A percentile compares a stretch with the other conserved stretches of the same genome.
These are phyloP conservation scores for Ophiorrhiza pumila DNA, from an alignment of 257 asterid genomes.

Conservation along the genomic window DNA sequence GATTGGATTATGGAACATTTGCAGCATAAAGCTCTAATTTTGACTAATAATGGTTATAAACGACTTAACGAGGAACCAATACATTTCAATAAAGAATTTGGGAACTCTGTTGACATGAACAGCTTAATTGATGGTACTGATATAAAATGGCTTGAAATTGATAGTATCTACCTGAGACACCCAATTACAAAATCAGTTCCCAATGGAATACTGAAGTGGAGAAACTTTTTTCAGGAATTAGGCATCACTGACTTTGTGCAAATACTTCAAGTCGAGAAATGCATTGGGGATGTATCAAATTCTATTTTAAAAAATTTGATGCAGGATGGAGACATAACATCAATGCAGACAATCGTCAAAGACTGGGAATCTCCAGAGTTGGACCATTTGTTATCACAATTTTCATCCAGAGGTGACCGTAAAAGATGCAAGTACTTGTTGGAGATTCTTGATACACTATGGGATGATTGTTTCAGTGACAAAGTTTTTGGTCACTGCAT, in stretches of 20 bases:
- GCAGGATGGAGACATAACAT: slow-evolving; percentile 28
- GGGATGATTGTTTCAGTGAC: slow-evolving; percentile 74
- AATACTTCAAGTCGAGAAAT: slow-evolving; percentile 56
- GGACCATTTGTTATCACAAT: slow-evolving; percentile 43
- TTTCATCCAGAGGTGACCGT: slow-evolving; percentile 47
- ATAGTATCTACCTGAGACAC: slow-evolving; percentile 57
- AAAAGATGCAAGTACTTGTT: slow-evolving; percentile 62
- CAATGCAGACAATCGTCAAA: slow-evolving; percentile 36
- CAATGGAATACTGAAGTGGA: slow-evolving; percentile 75
- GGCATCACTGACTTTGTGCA: slow-evolving; percentile 86
- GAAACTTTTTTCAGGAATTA: slow-evolving; percentile 67
- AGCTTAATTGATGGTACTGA: slow-evolving; percentile 53
- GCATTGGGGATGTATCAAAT: slow-evolving; percentile 39
- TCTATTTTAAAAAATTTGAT: slow-evolving; percentile 31
- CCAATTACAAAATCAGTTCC: slow-evolving; percentile 59
- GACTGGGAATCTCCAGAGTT: slow-evolving; percentile 87
- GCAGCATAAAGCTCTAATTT: slow-evolving; percentile 52
- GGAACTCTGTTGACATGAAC: slow-evolving; percentile 56
- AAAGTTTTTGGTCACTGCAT: slow-evolving; percentile 50
- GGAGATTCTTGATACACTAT: slow-evolving; percentile 79
- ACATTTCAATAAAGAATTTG: slow-evolving; percentile 67
- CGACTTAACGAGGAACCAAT: slow-evolving; percentile 59
- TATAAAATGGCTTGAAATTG: slow-evolving; percentile 72
- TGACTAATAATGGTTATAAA: slow-evolving; percentile 74
- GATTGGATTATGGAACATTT: slow-evolving; percentile 51